phyloP scores from a whole-genome alignment of 2,329 filamentous ascomycete species.

The Talaromyces verruculosus region DNA sequence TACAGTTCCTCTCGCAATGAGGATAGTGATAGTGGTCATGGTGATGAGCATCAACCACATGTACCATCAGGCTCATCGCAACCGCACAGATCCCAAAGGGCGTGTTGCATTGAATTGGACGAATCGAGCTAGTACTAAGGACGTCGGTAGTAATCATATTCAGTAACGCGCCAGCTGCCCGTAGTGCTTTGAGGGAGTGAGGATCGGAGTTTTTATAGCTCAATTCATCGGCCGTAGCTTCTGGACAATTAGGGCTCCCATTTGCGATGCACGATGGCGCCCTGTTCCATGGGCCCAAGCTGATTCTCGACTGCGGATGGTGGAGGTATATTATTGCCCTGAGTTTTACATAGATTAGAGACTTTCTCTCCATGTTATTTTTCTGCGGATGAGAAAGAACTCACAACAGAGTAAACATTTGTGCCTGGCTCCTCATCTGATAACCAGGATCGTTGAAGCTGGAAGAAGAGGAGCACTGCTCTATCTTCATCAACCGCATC shows the following conservation, averaged over 20 bases:
- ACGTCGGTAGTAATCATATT: not conserved
- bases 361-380: not conserved
- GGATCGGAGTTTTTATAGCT: not conserved
- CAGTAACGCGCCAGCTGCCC: not conserved
- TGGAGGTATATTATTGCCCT: not conserved
- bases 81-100: not conserved
- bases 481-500: not conserved
- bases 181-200: not conserved
- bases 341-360: not conserved
- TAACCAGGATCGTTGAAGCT: not conserved
- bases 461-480: not conserved
- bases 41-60: not conserved
- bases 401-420: not conserved
- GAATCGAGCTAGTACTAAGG: not conserved
- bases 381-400: not conserved
- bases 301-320: not conserved
- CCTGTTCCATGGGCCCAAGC: not conserved
- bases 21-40: not conserved
- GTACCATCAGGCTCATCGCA: not conserved
- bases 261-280: not conserved
- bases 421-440: not conserved
- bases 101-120: not conserved
- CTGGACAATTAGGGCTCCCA: not conserved
- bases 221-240: not conserved
- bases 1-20: not conserved